phyloP scores from a whole-genome alignment of 2,329 filamentous ascomycete genomes.

The Sphaceloma murrayae region DNA sequence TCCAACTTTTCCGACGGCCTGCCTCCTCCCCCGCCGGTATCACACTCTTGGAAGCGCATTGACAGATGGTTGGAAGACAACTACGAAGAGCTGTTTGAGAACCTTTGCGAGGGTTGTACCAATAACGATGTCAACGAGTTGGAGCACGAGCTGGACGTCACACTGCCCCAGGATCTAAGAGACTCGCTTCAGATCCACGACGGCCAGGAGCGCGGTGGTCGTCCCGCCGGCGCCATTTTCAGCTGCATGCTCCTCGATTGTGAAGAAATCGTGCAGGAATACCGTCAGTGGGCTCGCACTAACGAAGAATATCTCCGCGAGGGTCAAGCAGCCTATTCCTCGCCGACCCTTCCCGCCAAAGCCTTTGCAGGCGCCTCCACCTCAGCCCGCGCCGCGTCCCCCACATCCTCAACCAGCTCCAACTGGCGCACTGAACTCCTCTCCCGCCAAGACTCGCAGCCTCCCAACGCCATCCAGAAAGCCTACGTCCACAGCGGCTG shows the following conservation, averaged over 20 bases:
- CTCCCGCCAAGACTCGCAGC: slow-evolving; percentile 77
- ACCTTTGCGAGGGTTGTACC: slow-evolving; percentile 85
- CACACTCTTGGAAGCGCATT: slow-evolving; percentile 89
- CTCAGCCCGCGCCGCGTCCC: slow-evolving; percentile 56
- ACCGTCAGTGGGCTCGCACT: slow-evolving; percentile 90
- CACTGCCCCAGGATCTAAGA: slow-evolving; percentile 82
- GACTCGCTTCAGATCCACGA: slow-evolving; percentile 88
- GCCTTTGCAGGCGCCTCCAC: slow-evolving; percentile 56
- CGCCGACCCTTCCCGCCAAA: slow-evolving; percentile 60
- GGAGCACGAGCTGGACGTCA: slow-evolving; percentile 91
- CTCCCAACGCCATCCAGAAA: slow-evolving; percentile 76
- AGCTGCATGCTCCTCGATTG: slow-evolving; percentile 93
- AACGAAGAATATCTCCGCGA: slow-evolving; percentile 69
- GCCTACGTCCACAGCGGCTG: slow-evolving; percentile 88
- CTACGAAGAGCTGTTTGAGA: slow-evolving; percentile 88
- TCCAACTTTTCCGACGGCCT: slow-evolving; percentile 88
- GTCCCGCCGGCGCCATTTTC: slow-evolving; percentile 86
- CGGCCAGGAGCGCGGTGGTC: slow-evolving; percentile 89
- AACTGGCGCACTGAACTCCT: slow-evolving; percentile 77
- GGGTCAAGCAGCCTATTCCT: slow-evolving; percentile 36
- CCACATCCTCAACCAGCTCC: slow-evolving; percentile 32
- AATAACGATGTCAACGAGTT: slow-evolving; percentile 93
- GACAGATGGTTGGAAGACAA: slow-evolving; percentile 90
- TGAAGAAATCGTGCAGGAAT: slow-evolving; percentile 96
- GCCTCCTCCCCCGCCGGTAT: slow-evolving; percentile 77